phyloP scores from a whole-genome alignment of 257 asterid genomes.

The Solanum corneliomulleri region DNA sequence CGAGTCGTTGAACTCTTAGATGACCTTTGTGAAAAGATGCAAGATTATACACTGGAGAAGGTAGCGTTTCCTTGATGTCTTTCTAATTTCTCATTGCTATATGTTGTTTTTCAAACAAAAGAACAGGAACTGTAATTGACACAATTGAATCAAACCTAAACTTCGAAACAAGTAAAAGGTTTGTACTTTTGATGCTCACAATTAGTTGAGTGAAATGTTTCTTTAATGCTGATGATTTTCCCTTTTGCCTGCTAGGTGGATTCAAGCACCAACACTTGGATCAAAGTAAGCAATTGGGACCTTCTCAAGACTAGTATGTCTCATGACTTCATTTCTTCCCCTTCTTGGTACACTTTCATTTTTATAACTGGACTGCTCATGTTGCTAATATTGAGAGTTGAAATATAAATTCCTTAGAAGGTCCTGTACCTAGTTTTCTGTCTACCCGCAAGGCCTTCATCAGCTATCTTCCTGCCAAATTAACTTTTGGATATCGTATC shows the following conservation, averaged over 20 bases:
- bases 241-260: slow-evolving; percentile 41
- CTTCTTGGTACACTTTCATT: neutral
- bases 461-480: neutral
- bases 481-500: neutral
- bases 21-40: slow-evolving; percentile 94
- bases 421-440: neutral
- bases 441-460: neutral
- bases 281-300: slow-evolving; percentile 69
- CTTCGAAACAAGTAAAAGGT: neutral
- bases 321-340: neutral
- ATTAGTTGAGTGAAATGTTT: neutral
- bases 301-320: slow-evolving; percentile 49
- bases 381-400: neutral
- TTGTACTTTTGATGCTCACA: neutral
- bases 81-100: neutral
- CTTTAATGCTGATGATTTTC: slow-evolving; percentile 13
- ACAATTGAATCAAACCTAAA: neutral
- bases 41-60: slow-evolving; percentile 94
- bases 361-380: neutral
- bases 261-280: slow-evolving; percentile 50
- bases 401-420: neutral
- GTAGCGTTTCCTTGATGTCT: slow-evolving; percentile 17
- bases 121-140: neutral
- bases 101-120: neutral
- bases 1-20: slow-evolving; percentile 89